A percentile compares a stretch with the other conserved stretches of the same genome.
Conservation (phyloP, 306 rosid species). For the Glycyrrhiza uralensis region DNA sequence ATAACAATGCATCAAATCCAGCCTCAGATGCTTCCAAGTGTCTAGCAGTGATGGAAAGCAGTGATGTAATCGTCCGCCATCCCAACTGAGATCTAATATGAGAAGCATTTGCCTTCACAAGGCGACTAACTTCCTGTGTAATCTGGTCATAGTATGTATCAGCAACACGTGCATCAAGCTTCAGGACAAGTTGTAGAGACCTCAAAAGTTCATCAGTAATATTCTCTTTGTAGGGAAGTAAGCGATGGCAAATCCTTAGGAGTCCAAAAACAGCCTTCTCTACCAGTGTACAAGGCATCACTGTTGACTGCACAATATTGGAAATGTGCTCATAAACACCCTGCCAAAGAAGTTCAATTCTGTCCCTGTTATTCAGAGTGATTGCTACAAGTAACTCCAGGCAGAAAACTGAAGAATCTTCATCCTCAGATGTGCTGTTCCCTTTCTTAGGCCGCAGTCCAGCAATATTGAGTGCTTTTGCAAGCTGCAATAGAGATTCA, state of each 20-base stretch:
- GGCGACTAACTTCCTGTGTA: conserved; percentile 88
- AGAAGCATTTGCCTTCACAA: conserved; percentile 90
- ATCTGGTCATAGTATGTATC: conserved; percentile 94
- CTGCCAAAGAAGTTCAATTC: conserved; percentile 93
- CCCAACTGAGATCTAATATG: conserved; percentile 87
- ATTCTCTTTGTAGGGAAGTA: conserved; percentile 97
- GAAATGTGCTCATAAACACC: conserved; percentile 86
- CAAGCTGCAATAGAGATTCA: conserved; percentile 84
- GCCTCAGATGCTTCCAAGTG: conserved; percentile 91
- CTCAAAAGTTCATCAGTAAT: conserved; percentile 86
- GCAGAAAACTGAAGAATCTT: conserved; percentile 84
- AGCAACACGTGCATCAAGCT: conserved; percentile 98
- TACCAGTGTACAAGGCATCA: conserved; percentile 87
- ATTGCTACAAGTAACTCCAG: conserved; percentile 81
- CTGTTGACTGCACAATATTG: conserved; percentile 82
- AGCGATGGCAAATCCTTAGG: conserved; percentile 83
- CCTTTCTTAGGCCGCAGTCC: conserved; percentile 79
- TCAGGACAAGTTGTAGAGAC: conserved; percentile 88
- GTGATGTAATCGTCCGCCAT: conserved; percentile 87
- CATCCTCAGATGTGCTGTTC: conserved; percentile 67
- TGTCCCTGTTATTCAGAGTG: conserved; percentile 89
- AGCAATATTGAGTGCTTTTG: conserved; percentile 75
- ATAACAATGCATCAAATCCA: conserved; percentile 81
- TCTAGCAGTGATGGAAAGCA: conserved; percentile 85
- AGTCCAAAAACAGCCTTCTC: conserved; percentile 98